Conservation (phyloP, 148 eudicot genomes). For the Polygonum maritimum region DNA sequence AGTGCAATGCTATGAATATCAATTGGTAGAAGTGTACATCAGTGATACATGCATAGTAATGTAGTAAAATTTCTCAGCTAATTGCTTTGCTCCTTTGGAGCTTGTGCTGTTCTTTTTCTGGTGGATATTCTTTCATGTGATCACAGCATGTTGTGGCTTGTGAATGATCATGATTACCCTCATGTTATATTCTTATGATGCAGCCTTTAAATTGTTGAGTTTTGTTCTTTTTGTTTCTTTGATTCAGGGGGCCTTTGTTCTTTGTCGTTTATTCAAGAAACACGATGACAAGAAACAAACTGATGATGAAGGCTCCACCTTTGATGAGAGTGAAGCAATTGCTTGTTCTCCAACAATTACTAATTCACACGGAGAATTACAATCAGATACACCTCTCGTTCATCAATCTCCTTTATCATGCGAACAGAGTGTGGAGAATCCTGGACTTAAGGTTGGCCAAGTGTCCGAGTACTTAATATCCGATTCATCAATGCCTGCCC, state of each 20-base stretch:
- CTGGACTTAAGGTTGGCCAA: constrained; percentile 19
- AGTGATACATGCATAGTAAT: not conserved
- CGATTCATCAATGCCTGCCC: constrained; percentile 29
- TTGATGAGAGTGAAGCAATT: constrained; percentile 43
- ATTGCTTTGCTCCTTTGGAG: not conserved
- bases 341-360: constrained; percentile 32
- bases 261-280: constrained; percentile 82
- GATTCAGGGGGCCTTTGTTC: constrained; percentile 64
- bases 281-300: constrained; percentile 42
- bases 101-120: not conserved
- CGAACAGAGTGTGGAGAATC: constrained; percentile 24
- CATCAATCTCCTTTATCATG: constrained; percentile 30
- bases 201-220: not conserved
- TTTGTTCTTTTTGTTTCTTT: not conserved
- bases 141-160: not conserved
- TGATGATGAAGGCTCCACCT: constrained; percentile 45
- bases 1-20: not conserved
- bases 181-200: constrained; percentile 1
- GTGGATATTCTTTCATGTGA: not conserved
- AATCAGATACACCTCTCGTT: constrained; percentile 25
- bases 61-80: not conserved
- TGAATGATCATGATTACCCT: not conserved
- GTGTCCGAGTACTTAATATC: constrained; percentile 21
- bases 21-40: not conserved
- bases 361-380: constrained; percentile 35